Base-by-base conservation (phyloP, 805 yeast species). In the Yarrowia bubula region DNA sequence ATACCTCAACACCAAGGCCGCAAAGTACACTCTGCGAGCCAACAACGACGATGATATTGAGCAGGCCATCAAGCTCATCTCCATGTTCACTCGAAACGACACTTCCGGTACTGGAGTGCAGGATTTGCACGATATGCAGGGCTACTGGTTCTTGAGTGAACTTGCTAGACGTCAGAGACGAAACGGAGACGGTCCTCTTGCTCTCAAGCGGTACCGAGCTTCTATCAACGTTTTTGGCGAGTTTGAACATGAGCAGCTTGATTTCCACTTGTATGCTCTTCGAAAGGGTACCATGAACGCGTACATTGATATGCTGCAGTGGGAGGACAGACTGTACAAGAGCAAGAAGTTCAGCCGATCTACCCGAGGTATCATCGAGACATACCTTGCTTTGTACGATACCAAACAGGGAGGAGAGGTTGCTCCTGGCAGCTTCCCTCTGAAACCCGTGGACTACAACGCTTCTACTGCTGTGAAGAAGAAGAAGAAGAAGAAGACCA, bases 221-320 rank as follows among this genome's bases (percentile, higher is more conserved):
- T 81, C 92, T 51, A 78, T 85, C 58, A 84, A 85, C 67, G 83
- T 89, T 35, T 92, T 86, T 75, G 81, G 84, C 48, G 88, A 85
- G 63, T 92, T 86, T 76, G 83, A 80, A 72, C 84, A 84, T 68
- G 99, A 95, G 73, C 98, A 95, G 78, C 82, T 88, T 68, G 99
- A 95, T 75, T 95, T 93, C 86, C 98, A 95, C 74, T 87, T 89
- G 51, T 95, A 90, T 75, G 89, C 96, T 73, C 84, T 90, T 81
- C 84, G 97, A 76, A 86, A 88, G 70, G 98, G 98, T 22, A 90
- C 98, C 7, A 87, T 93, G 31, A 83, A 96, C 68, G 87, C 93
- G 8, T 95, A 93, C 73, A 70, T 89, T 33, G 86, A 86, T 17
- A 84, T 90, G 83, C 69, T 92, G 60, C 75, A 79, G 57, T 95